phyloP scores from a whole-genome alignment of 2,329 filamentous ascomycete species.

The Mollisiaceae sp. region DNA sequence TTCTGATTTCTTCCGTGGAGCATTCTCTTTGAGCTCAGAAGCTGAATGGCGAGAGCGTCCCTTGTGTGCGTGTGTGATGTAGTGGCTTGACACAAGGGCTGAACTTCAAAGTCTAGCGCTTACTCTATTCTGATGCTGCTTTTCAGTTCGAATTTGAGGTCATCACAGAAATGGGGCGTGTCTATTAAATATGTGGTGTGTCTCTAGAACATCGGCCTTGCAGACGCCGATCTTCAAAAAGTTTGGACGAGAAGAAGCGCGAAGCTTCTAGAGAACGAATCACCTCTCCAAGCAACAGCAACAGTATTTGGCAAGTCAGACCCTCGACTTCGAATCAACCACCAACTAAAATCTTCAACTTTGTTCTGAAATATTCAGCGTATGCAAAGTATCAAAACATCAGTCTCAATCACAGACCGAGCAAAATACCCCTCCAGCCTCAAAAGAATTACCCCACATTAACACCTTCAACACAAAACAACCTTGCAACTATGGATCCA shows the following conservation, averaged over 20 bases:
- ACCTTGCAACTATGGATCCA: constrained; percentile 37
- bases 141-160: neutral
- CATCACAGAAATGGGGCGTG: neutral
- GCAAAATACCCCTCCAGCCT: constrained; percentile 25
- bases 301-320: neutral
- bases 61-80: neutral
- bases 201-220: neutral
- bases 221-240: constrained; percentile 7
- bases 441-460: constrained; percentile 14
- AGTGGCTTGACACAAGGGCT: constrained; percentile 1
- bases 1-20: too few relatives aligned
- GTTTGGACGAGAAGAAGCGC: constrained; percentile 4
- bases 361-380: too few relatives aligned
- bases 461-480: constrained; percentile 17
- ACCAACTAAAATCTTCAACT: too few relatives aligned
- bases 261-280: neutral
- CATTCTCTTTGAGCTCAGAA: neutral
- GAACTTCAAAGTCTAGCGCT: neutral
- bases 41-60: neutral
- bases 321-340: neutral
- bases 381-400: neutral
- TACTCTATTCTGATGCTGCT: constrained; percentile 7
- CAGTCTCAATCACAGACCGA: neutral
- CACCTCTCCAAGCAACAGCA: neutral
- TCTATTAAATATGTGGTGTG: neutral